A percentile compares a stretch with the other conserved stretches of the same genome.
phyloP scores from a whole-genome alignment of 1,139 yeast genomes.

The Debaryomyces sp. region DNA sequence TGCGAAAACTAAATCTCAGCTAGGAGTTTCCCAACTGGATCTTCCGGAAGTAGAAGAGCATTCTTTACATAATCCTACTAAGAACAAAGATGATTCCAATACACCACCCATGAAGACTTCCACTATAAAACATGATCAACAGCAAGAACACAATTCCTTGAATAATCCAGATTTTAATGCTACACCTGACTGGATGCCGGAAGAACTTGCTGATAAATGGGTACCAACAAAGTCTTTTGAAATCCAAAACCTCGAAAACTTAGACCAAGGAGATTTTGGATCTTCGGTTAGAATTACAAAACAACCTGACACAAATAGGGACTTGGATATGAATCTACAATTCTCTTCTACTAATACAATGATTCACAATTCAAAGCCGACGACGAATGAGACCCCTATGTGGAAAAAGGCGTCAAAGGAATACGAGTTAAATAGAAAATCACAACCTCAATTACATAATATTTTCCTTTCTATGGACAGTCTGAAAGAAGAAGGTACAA shows the following conservation, averaged over 20 bases:
- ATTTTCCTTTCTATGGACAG: slow-evolving; percentile 27
- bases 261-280: slow-evolving; percentile 21
- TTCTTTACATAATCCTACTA: neutral
- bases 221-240: slow-evolving; percentile 14
- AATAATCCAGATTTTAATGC: slow-evolving; percentile 14
- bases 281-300: slow-evolving; percentile 37
- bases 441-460: slow-evolving; percentile 36
- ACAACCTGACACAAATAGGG: slow-evolving; percentile 19
- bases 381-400: slow-evolving; percentile 32
- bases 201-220: slow-evolving; percentile 44
- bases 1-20: slow-evolving; percentile 41
- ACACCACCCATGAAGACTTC: slow-evolving; percentile 11
- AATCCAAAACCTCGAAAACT: slow-evolving; percentile 9
- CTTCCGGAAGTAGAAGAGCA: slow-evolving; percentile 4
- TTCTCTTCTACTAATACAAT: slow-evolving; percentile 36
- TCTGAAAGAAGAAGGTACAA: slow-evolving; percentile 9
- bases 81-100: neutral
- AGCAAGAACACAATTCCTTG: neutral
- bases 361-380: slow-evolving; percentile 35
- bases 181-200: slow-evolving; percentile 53
- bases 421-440: slow-evolving; percentile 28
- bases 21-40: slow-evolving; percentile 17
- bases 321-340: slow-evolving; percentile 23
- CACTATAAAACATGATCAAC: slow-evolving; percentile 9
- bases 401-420: slow-evolving; percentile 40